Evolutionary conservation across 257 asterid genomes (phyloP).

Genomic region (Ajuga chamaepitys): DNA sequence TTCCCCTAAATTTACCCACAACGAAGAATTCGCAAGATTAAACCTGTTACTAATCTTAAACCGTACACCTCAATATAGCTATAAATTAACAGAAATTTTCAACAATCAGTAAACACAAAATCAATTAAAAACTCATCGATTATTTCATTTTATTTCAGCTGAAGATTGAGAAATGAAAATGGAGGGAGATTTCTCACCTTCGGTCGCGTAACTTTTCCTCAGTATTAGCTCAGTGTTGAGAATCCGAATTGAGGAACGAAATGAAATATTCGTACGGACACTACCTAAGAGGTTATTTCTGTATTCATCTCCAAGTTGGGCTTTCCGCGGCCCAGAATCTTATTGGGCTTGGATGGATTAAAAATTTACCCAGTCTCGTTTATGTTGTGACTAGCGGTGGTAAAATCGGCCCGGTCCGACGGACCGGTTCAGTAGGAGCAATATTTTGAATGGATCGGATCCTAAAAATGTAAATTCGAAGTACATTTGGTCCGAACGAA

Average conservation of each 20-base stretch:
- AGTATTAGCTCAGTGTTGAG: constrained; percentile 5
- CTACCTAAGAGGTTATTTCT: neutral
- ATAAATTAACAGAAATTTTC: neutral
- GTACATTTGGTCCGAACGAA: too few relatives aligned
- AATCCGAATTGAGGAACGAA: neutral
- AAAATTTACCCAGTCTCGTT: neutral
- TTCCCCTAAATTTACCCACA: neutral
- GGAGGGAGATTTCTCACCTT: constrained; percentile 13
- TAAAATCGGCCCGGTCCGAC: too few relatives aligned
- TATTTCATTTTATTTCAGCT: neutral
- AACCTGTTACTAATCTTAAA: neutral
- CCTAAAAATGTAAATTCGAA: too few relatives aligned
- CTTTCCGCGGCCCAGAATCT: neutral
- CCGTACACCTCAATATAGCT: neutral
- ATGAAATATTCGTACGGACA: neutral
- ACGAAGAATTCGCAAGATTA: neutral
- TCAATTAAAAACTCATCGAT: neutral
- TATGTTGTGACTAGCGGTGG: too few relatives aligned
- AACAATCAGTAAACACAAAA: neutral
- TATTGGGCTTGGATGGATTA: neutral
- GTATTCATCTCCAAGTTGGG: constrained; percentile 5
- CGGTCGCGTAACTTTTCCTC: neutral
- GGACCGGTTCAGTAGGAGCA: too few relatives aligned
- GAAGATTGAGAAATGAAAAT: neutral
- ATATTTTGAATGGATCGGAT: too few relatives aligned